These are phyloP conservation scores for Metschnikowia rubicola DNA, from an alignment of 805 yeast genomes.

Conservation along the genomic window DNA sequence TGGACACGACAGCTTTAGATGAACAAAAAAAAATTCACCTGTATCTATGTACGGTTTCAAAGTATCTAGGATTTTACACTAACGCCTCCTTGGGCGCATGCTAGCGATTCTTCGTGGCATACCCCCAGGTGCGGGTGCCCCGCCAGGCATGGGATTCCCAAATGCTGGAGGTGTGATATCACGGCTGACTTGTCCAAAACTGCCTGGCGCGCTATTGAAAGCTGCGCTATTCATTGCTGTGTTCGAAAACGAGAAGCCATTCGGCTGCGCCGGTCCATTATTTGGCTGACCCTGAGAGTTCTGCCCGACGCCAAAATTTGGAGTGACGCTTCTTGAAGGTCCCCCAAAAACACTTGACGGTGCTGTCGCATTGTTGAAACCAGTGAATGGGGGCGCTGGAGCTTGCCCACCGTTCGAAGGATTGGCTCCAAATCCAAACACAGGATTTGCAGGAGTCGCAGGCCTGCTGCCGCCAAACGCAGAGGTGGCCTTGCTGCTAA, in stretches of 20 bases:
- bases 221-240: conserved; percentile 8
- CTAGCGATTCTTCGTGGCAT: conserved; percentile 32
- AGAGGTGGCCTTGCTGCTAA: conserved; percentile 9
- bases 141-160: conserved; percentile 12
- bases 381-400: conserved; percentile 1
- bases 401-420: conserved; percentile 1
- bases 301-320: conserved; percentile 9
- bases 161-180: conserved; percentile 18
- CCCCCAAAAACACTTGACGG: conserved; percentile 7
- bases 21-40: too few relatives aligned
- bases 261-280: conserved; percentile 2
- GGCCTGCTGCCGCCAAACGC: conserved; percentile 11
- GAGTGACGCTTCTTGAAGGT: conserved; percentile 8
- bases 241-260: conserved; percentile 13
- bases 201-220: conserved; percentile 16
- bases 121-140: background rate
- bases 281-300: background rate
- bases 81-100: conserved; percentile 29
- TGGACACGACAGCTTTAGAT: too few relatives aligned
- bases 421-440: conserved; percentile 2
- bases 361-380: conserved; percentile 4
- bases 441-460: conserved; percentile 11
- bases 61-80: too few relatives aligned
- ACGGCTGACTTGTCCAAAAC: conserved; percentile 17
- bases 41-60: too few relatives aligned